Evolutionary conservation across 164 flowering plant genomes (phyloP).

Genomic region (Liriodendron chinense): DNA sequence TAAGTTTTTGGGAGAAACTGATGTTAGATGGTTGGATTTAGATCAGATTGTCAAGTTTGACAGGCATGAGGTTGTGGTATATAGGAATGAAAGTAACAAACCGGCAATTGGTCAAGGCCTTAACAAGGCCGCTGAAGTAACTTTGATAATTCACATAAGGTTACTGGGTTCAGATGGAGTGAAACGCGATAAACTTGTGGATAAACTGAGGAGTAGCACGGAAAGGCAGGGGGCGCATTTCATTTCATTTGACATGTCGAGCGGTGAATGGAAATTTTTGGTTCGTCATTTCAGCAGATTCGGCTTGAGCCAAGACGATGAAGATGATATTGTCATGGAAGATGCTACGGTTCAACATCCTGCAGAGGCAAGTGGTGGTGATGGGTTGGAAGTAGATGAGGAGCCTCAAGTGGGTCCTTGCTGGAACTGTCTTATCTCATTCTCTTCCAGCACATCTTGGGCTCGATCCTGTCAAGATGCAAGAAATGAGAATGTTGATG

Average conservation of each 20-base stretch:
- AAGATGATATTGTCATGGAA: conserved; percentile 73
- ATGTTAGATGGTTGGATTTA: conserved; percentile 73
- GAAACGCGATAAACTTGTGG: conserved; percentile 21
- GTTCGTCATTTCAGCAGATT: conserved; percentile 94
- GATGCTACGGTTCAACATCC: conserved; percentile 37
- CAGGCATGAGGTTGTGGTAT: conserved; percentile 72
- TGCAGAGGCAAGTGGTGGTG: conserved; percentile 32
- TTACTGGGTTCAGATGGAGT: conserved; percentile 13
- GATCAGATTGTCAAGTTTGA: conserved; percentile 65
- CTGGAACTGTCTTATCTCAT: conserved; percentile 59
- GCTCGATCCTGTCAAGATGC: conserved; percentile 89
- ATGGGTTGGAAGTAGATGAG: conserved; percentile 49
- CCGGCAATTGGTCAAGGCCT: conserved; percentile 86
- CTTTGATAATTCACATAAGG: conserved; percentile 44
- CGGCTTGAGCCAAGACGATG: conserved; percentile 85
- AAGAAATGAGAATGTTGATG: conserved; percentile 84
- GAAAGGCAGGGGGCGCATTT: conserved; percentile 80
- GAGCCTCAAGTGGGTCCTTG: conserved; percentile 22
- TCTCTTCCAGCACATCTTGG: conserved; percentile 97
- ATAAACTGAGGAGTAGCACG: conserved; percentile 41
- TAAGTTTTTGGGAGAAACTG: conserved; percentile 75
- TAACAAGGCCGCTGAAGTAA: conserved; percentile 88
- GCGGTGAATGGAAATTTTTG: conserved; percentile 78
- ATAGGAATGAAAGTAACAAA: conserved; percentile 66
- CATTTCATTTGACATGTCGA: conserved; percentile 56